Percentiles rank a stretch among this genome's conserved stretches.
Conservation (phyloP, 257 asterid species). For the Capsicum pubescens region DNA sequence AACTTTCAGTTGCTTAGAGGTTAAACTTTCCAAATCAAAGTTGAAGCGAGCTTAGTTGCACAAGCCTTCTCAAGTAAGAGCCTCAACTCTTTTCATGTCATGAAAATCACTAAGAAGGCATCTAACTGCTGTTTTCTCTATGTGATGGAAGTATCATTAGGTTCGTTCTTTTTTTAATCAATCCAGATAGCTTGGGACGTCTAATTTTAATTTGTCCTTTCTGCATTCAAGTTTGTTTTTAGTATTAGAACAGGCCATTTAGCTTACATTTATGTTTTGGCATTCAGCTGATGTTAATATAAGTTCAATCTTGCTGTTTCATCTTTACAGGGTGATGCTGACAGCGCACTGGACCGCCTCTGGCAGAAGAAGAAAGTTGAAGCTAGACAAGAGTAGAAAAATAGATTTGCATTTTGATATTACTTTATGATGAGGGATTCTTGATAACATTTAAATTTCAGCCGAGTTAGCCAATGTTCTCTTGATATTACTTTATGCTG, state of each 20-base stretch:
- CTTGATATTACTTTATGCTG: not conserved
- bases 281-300: not conserved
- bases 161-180: not conserved
- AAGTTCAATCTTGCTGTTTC: not conserved
- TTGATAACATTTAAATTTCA: conserved; percentile 21
- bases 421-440: not conserved
- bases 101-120: not conserved
- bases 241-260: not conserved
- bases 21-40: not conserved
- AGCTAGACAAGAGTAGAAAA: conserved; percentile 38
- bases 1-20: not conserved
- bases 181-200: not conserved
- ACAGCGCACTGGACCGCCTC: conserved; percentile 40
- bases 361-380: conserved; percentile 45
- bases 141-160: not conserved
- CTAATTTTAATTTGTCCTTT: not conserved
- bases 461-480: not conserved
- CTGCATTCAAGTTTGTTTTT: not conserved
- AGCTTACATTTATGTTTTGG: not conserved
- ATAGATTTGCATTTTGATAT: not conserved
- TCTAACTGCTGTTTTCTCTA: not conserved
- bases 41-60: not conserved
- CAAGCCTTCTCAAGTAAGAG: not conserved
- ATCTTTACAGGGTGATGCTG: conserved; percentile 43
- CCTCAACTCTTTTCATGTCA: not conserved